These are phyloP conservation scores for Albatrellus sp. DNA, from an alignment of 1,284 basidiomycete genomes.

Conservation along the genomic window DNA sequence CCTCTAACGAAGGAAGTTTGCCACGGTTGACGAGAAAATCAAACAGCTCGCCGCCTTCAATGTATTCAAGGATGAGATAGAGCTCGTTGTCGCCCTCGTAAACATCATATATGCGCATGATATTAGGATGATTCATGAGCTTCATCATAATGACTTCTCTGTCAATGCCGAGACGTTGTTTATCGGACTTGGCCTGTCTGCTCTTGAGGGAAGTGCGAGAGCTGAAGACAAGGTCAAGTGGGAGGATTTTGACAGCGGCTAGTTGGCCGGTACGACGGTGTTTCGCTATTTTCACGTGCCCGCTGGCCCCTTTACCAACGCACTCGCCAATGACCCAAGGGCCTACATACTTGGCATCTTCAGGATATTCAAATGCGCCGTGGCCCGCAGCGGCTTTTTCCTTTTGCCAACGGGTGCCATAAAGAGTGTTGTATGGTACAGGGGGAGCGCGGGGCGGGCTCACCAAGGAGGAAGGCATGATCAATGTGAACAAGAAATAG, in stretches of 20 bases:
- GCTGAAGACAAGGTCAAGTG: conserved; percentile 71
- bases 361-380: conserved; percentile 58
- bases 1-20: conserved; percentile 72
- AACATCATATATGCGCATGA: conserved; percentile 93
- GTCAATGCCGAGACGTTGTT: conserved; percentile 87
- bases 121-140: conserved; percentile 96
- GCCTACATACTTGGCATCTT: conserved; percentile 64
- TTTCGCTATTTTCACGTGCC: conserved; percentile 90
- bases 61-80: conserved; percentile 94
- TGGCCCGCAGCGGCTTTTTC: conserved; percentile 65
- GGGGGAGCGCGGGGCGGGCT: conserved; percentile 58
- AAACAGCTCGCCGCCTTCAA: conserved; percentile 95
- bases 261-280: conserved; percentile 84
- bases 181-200: conserved; percentile 71
- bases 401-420: conserved; percentile 74
- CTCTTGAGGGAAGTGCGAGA: conserved; percentile 68
- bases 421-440: conserved; percentile 50
- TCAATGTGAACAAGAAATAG: background rate
- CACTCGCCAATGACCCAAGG: conserved; percentile 88
- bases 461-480: conserved; percentile 13
- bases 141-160: conserved; percentile 99
- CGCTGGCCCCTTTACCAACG: conserved; percentile 90
- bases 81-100: conserved; percentile 91
- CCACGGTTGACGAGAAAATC: conserved; percentile 93
- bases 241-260: conserved; percentile 97